Evolutionary conservation across 306 rosid genomes (phyloP).

Genomic region (Argentina anserina): DNA sequence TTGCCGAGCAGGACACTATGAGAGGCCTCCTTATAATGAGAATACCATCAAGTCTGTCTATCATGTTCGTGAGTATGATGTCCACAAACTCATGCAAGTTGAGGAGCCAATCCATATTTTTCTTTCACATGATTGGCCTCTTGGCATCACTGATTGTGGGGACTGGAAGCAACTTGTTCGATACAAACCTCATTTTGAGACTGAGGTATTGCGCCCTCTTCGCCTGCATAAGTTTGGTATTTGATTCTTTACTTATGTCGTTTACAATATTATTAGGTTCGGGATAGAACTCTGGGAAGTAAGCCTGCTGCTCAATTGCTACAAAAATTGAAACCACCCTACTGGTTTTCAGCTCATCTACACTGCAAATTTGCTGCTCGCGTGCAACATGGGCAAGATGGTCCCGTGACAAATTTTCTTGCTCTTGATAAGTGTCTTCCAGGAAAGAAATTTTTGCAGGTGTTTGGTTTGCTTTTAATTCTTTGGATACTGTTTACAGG

Average conservation of each 20-base stretch:
- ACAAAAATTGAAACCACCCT: constrained; percentile 73
- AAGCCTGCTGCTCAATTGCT: constrained; percentile 76
- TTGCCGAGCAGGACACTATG: constrained; percentile 67
- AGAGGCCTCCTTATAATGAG: constrained; percentile 88
- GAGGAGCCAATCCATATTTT: constrained; percentile 78
- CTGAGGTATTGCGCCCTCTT: constrained; percentile 50
- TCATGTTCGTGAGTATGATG: constrained; percentile 92
- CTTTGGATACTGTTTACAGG: not conserved
- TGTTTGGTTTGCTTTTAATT: constrained; percentile 18
- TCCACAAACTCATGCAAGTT: constrained; percentile 71
- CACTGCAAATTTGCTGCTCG: constrained; percentile 94
- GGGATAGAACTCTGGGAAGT: constrained; percentile 77
- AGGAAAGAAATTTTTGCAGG: constrained; percentile 84
- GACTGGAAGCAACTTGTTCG: constrained; percentile 62
- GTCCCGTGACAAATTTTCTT: constrained; percentile 81
- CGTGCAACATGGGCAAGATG: constrained; percentile 92
- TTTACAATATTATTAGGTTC: constrained; percentile 47
- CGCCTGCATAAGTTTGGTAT: constrained; percentile 14
- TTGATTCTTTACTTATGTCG: not conserved
- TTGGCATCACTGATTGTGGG: constrained; percentile 85
- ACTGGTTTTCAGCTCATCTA: constrained; percentile 96
- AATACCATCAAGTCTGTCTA: constrained; percentile 65
- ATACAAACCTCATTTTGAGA: constrained; percentile 47
- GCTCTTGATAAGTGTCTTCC: constrained; percentile 93
- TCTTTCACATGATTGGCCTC: constrained; percentile 96